Base-by-base conservation (phyloP, 2,329 filamentous ascomycete genomes). In the Huntiella bhutanensis region DNA sequence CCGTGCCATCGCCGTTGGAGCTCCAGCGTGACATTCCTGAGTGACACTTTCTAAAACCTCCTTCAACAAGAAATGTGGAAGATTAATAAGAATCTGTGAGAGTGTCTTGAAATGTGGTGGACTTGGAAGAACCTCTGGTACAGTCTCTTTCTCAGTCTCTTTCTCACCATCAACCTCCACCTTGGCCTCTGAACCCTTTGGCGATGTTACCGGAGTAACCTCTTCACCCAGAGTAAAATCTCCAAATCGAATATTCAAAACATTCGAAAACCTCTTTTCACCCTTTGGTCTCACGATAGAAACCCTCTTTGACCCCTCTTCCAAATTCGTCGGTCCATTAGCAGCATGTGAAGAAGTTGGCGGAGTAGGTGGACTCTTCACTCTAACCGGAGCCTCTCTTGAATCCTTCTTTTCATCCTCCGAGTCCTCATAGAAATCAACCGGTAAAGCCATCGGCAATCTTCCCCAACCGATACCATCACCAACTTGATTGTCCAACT, bases 61-160 rank as follows among this genome's bases (percentile, higher is more conserved):
- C 58, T 80, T 77, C 17, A 87, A 64, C 22, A 78, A 63, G 11
- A 70, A 64, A 53, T 81, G 82, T 0, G 82, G 82, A 4, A 86
- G 62, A 36, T 82, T 82, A 45, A 84, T 62, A 2, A 87, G 63
- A 16, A 83, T 64, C 22, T 71, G 75, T 0, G 82, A 85, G 4
- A 86, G 61, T 0, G 70, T 59, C 0, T 65, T 64, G 17, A 68
- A 66, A 28, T 66, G 60, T 17, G 55, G 54, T 10, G 57, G 57
- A 16, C 55, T 56, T 49, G 48, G 15, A 28, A 28, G 22, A 28
- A 28, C 22, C 22, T 28, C 22, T 28, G 22, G 22, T 7, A 28
- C 22, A 7, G 22, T 28, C 5, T 10, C 22, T 10, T 52, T 50
- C 15, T 47, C 5, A 54, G 17, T 32, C 34, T 45, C 34, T 12